Base-by-base conservation (phyloP, 148 eudicot genomes). In the Diospyros lotus region DNA sequence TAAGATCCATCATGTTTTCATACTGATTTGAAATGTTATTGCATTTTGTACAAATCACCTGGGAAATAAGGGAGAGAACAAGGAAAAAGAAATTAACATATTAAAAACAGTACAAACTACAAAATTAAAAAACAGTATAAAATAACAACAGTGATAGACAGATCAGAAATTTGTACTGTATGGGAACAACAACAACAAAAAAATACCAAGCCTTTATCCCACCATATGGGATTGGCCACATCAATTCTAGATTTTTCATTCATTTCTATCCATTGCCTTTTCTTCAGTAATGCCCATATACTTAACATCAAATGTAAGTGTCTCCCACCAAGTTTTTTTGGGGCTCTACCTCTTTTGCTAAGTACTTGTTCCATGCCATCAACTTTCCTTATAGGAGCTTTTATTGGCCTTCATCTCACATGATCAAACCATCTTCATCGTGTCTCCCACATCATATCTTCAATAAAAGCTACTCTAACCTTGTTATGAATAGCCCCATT, bases 1-100 rank as follows among this genome's bases (percentile, higher is more conserved):
- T 87, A 81, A 94, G 80, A 81, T 94, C 98, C 97, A 94, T 90
- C 97, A 94, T 88, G 82, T 90, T 88, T 73, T 94, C 98, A 72
- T 85, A 90, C 75, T 90, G 98, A 73, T 90, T 89, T 48, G 98
- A 94, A 45, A 87, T 84, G 56, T 88, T 88, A 78, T 85, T 64
- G 88, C 98, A 94, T 58, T 84, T 74, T 14, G 88, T 76, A 80
- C 98, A 94, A 78, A 86, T 83, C 77, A 94, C 93, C 98, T 94
- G 74, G 59, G 77, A 66, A 79, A 38, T 55, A 59, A 66, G 71
- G 50, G 9, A 53, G 52, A 67, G 61, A 8, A 45, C 13, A 60
- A 2, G 4, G 3, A 46, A 43, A 10, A 60, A 40, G 4, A 13
- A 67, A 59, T n/a, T 48, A 40, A 64, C 61, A 65, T 66, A 42